Percentiles rank a stretch among this genome's conserved stretches.
phyloP scores from a whole-genome alignment of 495 filamentous ascomycete genomes.

The Aspergillus nidulans region DNA sequence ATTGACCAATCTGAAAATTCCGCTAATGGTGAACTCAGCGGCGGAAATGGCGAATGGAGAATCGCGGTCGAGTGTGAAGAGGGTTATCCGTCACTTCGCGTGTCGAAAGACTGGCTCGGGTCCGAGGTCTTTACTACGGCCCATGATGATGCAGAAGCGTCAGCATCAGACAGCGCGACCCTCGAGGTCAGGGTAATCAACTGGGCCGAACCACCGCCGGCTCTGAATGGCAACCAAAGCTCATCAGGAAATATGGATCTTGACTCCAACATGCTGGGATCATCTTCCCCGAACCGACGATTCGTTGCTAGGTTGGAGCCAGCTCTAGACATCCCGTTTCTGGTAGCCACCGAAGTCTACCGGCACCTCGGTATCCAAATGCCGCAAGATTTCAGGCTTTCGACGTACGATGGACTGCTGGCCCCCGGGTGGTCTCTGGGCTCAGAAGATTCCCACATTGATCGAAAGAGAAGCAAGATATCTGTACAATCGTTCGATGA shows the following conservation, averaged over 20 bases:
- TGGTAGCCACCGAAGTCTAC: slow-evolving; percentile 63
- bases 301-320: slow-evolving; percentile 85
- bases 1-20: slow-evolving; percentile 28
- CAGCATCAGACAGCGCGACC: slow-evolving; percentile 18
- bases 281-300: slow-evolving; percentile 61
- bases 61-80: slow-evolving; percentile 46
- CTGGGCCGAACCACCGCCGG: slow-evolving; percentile 50
- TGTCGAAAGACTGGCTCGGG: slow-evolving; percentile 44
- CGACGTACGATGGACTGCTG: slow-evolving; percentile 65
- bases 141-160: slow-evolving; percentile 19
- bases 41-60: slow-evolving; percentile 29
- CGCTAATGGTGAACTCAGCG: slow-evolving; percentile 17
- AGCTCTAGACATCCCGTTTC: slow-evolving; percentile 67
- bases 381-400: slow-evolving; percentile 50
- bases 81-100: slow-evolving; percentile 44
- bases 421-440: slow-evolving; percentile 45
- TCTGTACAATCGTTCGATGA: slow-evolving; percentile 32
- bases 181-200: slow-evolving; percentile 28
- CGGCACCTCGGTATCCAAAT: slow-evolving; percentile 53
- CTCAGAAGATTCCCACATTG: slow-evolving; percentile 23
- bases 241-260: slow-evolving; percentile 44
- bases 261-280: slow-evolving; percentile 41
- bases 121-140: slow-evolving; percentile 28
- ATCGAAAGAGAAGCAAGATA: slow-evolving; percentile 30
- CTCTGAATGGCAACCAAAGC: slow-evolving; percentile 32